Evolutionary conservation across 2,329 filamentous ascomycete species (phyloP).

Genomic region (Juglanconis juglandina): DNA sequence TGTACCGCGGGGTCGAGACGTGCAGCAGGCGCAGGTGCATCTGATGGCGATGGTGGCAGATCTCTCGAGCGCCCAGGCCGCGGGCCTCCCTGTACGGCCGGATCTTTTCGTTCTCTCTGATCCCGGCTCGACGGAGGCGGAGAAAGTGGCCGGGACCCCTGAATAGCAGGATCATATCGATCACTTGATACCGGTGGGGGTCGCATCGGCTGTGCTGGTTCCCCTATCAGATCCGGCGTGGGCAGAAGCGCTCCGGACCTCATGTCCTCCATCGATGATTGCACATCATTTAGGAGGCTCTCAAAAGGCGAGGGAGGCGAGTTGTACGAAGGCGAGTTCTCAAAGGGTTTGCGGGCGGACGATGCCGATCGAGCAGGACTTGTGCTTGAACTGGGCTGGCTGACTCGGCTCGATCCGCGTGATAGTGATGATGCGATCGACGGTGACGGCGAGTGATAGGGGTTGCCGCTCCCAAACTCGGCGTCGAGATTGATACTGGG

Average conservation of each 20-base stretch:
- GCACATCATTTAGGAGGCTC: slow-evolving; percentile 53
- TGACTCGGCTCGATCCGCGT: slow-evolving; percentile 35
- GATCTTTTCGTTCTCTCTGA: slow-evolving; percentile 27
- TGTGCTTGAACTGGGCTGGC: slow-evolving; percentile 58
- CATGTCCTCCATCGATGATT: slow-evolving; percentile 46
- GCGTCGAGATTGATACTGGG: slow-evolving; percentile 53
- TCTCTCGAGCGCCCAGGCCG: background rate
- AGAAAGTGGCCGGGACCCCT: slow-evolving; percentile 15
- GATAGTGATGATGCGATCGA: slow-evolving; percentile 66
- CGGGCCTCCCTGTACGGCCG: slow-evolving; percentile 22
- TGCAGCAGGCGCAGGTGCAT: slow-evolving; percentile 23
- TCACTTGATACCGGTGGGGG: slow-evolving; percentile 21
- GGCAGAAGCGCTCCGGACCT: slow-evolving; percentile 26
- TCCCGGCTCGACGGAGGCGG: slow-evolving; percentile 11
- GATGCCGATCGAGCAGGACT: slow-evolving; percentile 48
- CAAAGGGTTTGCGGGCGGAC: slow-evolving; percentile 37
- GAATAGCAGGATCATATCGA: slow-evolving; percentile 31
- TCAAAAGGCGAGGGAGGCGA: slow-evolving; percentile 40
- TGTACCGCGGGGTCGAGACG: slow-evolving; percentile 35
- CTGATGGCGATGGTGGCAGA: slow-evolving; percentile 11
- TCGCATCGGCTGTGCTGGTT: slow-evolving; percentile 16
- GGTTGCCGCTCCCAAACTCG: slow-evolving; percentile 60
- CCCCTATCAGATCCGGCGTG: slow-evolving; percentile 30
- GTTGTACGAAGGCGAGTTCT: slow-evolving; percentile 22
- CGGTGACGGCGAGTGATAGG: slow-evolving; percentile 61